A percentile compares a stretch with the other conserved stretches of the same genome.
Conservation (phyloP, 2,329 filamentous ascomycete genomes). For the Colletotrichum tanaceti region DNA sequence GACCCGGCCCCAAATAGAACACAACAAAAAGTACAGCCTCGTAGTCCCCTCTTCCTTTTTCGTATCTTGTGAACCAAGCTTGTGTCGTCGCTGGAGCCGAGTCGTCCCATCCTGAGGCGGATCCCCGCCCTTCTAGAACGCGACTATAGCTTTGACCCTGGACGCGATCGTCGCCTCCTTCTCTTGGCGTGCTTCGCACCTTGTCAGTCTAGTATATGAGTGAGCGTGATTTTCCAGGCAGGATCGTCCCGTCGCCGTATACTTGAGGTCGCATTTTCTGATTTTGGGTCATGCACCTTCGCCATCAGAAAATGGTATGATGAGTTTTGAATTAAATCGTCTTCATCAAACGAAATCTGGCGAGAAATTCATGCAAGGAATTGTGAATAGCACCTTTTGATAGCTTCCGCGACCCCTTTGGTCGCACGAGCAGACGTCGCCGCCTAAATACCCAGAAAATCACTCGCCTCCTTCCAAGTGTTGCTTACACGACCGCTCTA, state of each 20-base stretch:
- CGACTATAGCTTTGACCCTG: conserved; percentile 3
- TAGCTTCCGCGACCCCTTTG: conserved; percentile 23
- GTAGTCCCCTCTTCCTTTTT: neutral
- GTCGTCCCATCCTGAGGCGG: conserved; percentile 23
- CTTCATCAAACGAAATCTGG: conserved; percentile 2
- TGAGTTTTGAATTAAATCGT: neutral
- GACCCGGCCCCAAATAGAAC: neutral
- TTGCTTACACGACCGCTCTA: conserved; percentile 24
- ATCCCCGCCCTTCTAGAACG: conserved; percentile 33
- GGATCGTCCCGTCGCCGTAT: conserved; percentile 14
- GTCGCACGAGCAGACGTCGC: conserved; percentile 20
- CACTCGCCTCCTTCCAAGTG: conserved; percentile 10
- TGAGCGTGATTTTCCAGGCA: neutral
- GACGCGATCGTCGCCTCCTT: conserved; percentile 18
- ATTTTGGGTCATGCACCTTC: conserved; percentile 7
- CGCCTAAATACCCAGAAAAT: conserved; percentile 27
- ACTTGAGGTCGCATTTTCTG: neutral
- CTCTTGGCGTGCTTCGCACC: conserved; percentile 2
- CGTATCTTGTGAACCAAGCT: conserved; percentile 14
- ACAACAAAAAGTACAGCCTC: neutral
- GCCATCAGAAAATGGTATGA: neutral
- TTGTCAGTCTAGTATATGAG: neutral
- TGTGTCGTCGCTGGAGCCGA: conserved; percentile 7
- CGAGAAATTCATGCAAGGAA: conserved; percentile 26
- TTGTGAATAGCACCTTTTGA: conserved; percentile 28